Evolutionary conservation across 345 rosid species (phyloP).

Genomic region (Eucalyptus polybractea): DNA sequence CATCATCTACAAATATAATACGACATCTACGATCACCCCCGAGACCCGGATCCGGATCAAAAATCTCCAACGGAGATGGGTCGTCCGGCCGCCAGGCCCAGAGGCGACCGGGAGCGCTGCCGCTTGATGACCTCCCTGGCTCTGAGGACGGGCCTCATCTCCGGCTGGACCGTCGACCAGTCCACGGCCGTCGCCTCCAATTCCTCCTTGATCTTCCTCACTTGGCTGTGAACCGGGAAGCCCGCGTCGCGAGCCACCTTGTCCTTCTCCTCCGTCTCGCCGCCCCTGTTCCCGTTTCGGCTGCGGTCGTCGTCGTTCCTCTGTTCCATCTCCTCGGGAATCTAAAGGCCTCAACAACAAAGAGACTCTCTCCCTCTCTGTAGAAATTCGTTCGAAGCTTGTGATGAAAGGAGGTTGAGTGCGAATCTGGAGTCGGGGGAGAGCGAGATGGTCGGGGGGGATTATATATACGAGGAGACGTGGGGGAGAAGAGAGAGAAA

Average conservation of each 20-base stretch:
- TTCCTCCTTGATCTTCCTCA: constrained; percentile 21
- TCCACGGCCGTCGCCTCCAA: constrained; percentile 1
- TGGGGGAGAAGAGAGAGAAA: background rate
- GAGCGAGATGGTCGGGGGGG: background rate
- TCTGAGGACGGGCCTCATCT: constrained; percentile 11
- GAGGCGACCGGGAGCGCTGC: constrained; percentile 18
- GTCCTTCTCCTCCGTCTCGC: background rate
- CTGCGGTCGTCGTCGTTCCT: background rate
- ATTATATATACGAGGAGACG: background rate
- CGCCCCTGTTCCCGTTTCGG: background rate
- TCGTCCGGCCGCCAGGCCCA: constrained; percentile 6
- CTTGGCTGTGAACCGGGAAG: constrained; percentile 19
- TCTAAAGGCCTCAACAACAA: background rate
- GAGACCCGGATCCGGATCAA: background rate
- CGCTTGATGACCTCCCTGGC: constrained; percentile 5
- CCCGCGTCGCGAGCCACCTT: background rate
- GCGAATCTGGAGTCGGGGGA: background rate
- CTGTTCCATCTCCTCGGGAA: background rate
- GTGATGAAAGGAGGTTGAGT: background rate
- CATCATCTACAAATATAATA: background rate
- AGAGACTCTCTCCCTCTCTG: background rate
- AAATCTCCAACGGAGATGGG: constrained; percentile 14
- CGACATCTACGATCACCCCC: background rate
- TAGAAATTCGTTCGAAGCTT: background rate
- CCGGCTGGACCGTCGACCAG: constrained; percentile 6